A percentile compares a stretch with the other conserved stretches of the same genome.
phyloP scores from a whole-genome alignment of 2,329 filamentous ascomycete species.

The Aureobasidium sp. region DNA sequence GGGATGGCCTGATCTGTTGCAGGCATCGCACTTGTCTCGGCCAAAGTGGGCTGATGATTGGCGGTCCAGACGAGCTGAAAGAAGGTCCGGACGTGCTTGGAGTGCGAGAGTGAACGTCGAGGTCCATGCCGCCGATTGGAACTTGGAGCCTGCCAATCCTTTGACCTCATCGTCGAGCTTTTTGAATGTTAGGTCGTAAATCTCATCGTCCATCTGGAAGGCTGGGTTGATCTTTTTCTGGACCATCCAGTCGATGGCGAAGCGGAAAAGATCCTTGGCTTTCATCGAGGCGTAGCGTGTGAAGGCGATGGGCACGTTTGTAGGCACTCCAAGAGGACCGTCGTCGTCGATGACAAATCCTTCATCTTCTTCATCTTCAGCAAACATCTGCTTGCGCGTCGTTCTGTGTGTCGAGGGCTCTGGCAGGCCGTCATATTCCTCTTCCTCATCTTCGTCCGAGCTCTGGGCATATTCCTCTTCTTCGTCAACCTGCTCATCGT shows the following conservation, averaged over 20 bases:
- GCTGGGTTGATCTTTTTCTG: constrained; percentile 69
- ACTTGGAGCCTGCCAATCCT: constrained; percentile 63
- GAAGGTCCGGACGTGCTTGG: constrained; percentile 57
- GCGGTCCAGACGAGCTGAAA: constrained; percentile 40
- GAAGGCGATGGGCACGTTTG: constrained; percentile 59
- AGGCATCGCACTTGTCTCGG: constrained; percentile 57
- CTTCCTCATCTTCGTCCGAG: constrained; percentile 29
- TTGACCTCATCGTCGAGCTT: constrained; percentile 66
- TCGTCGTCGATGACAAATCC: constrained; percentile 60
- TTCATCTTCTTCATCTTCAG: constrained; percentile 50
- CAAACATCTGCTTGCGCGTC: constrained; percentile 36
- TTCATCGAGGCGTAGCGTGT: constrained; percentile 60
- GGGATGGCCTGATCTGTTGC: constrained; percentile 61
- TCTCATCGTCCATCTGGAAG: constrained; percentile 55
- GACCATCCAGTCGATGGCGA: constrained; percentile 73
- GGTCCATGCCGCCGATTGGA: constrained; percentile 65
- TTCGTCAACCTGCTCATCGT: constrained; percentile 26
- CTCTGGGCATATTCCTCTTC: constrained; percentile 24
- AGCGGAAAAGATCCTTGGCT: constrained; percentile 64
- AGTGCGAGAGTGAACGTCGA: constrained; percentile 59
- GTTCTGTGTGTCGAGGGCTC: constrained; percentile 10
- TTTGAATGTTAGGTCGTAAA: constrained; percentile 62
- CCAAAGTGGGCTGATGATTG: constrained; percentile 30
- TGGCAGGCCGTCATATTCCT: constrained; percentile 19
- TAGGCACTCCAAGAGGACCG: constrained; percentile 36